Evolutionary conservation across 331 rosid species (phyloP).

Genomic region (Acacia concinna): DNA sequence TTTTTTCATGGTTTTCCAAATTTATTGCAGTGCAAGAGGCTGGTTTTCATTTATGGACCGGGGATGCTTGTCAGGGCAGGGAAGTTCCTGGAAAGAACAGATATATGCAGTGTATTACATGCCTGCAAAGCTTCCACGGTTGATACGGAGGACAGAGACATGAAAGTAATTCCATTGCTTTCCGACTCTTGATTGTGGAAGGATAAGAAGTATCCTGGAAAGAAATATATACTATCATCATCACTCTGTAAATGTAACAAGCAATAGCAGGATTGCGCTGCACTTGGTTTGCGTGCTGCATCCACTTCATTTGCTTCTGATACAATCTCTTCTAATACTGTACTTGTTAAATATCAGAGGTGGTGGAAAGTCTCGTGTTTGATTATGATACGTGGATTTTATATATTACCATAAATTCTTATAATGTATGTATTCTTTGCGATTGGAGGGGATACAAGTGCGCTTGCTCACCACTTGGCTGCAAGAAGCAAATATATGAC

Average conservation of each 20-base stretch:
- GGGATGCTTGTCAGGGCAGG: slow-evolving; percentile 58
- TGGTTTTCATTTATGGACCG: slow-evolving; percentile 75
- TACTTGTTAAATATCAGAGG: neutral
- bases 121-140: slow-evolving; percentile 55
- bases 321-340: neutral
- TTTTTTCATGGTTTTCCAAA: slow-evolving; percentile 14
- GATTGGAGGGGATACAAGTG: neutral
- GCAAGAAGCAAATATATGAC: neutral
- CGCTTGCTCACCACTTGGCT: neutral
- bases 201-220: slow-evolving; percentile 22
- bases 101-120: slow-evolving; percentile 66
- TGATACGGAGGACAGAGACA: neutral
- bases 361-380: neutral
- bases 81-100: slow-evolving; percentile 65
- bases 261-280: neutral
- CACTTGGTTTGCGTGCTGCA: neutral
- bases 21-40: slow-evolving; percentile 77
- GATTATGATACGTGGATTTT: neutral
- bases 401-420: neutral
- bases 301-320: neutral
- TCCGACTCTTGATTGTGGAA: slow-evolving; percentile 40
- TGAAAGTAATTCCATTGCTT: slow-evolving; percentile 22
- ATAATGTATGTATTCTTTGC: neutral
- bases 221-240: neutral
- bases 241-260: slow-evolving; percentile 41